These are phyloP conservation scores for Quercus engelmannii DNA, from an alignment of 306 rosid species.

Conservation along the genomic window DNA sequence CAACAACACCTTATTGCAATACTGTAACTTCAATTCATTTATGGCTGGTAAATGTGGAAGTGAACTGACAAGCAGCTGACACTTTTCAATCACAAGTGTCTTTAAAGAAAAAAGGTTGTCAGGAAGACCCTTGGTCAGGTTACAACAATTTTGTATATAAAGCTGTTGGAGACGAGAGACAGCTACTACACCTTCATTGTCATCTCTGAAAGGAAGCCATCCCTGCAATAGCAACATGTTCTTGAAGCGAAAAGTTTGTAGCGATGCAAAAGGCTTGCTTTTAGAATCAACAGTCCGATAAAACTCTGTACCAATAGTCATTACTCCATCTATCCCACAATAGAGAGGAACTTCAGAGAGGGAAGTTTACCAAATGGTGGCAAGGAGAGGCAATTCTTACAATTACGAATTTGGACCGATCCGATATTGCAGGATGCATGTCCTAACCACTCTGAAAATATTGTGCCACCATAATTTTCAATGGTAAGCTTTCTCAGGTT, in stretches of 20 bases:
- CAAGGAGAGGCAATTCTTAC: neutral
- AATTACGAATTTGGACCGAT: neutral
- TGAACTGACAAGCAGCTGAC: no score
- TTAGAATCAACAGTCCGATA: neutral
- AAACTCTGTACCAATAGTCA: neutral
- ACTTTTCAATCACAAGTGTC: no score
- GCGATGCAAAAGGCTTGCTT: neutral
- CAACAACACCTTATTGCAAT: no score
- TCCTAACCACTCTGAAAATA: slow-evolving; percentile 9
- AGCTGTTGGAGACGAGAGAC: no score
- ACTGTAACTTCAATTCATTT: no score
- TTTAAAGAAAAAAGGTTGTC: no score
- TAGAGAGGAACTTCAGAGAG: neutral
- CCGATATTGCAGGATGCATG: neutral
- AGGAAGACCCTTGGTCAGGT: no score
- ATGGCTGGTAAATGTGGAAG: no score
- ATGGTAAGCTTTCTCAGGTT: slow-evolving; percentile 9
- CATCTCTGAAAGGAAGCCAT: no score
- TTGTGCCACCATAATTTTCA: slow-evolving; percentile 10
- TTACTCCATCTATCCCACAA: neutral
- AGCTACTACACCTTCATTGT: no score
- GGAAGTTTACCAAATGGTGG: slow-evolving; percentile 15
- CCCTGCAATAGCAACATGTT: neutral
- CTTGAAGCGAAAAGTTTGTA: slow-evolving; percentile 4
- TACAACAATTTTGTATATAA: no score